Evolutionary conservation across 805 yeast genomes (phyloP).

Genomic region (Hanseniaspora valbyensis): DNA sequence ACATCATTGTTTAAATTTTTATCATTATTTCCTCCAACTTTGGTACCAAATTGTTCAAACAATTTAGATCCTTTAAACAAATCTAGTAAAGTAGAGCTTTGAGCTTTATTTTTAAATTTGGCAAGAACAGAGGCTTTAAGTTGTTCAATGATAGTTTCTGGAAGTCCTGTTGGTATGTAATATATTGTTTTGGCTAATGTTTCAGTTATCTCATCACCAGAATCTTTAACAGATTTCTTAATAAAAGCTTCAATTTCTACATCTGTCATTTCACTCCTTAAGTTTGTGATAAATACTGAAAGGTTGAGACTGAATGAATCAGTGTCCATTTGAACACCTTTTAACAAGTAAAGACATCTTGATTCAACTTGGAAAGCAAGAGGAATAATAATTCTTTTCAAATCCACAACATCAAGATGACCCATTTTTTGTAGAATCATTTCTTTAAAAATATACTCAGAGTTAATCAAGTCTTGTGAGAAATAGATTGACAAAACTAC

Average conservation of each 20-base stretch:
- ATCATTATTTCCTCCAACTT: not conserved
- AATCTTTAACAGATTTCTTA: not conserved
- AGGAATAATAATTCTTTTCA: not conserved
- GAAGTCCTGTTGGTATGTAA: not conserved
- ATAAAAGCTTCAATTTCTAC: not conserved
- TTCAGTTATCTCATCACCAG: not conserved
- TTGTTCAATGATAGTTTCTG: not conserved
- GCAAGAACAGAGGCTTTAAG: not conserved
- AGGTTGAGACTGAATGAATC: not conserved
- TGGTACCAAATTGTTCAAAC: not conserved
- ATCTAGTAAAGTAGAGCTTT: not conserved
- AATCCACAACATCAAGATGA: conserved; percentile 21
- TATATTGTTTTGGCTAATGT: not conserved
- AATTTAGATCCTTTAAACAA: not conserved
- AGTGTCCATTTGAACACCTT: not conserved
- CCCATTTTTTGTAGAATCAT: conserved; percentile 53
- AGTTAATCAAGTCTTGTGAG: conserved; percentile 59
- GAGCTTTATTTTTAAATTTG: not conserved
- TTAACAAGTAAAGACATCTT: not conserved
- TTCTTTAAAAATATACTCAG: conserved; percentile 57
- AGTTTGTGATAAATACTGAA: not conserved
- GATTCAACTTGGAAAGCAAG: not conserved
- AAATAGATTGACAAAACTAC: conserved; percentile 40
- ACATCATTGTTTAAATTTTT: not conserved
- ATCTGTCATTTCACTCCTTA: not conserved